phyloP scores from a whole-genome alignment of 1,284 basidiomycete genomes.

The Pseudozyma pruni region DNA sequence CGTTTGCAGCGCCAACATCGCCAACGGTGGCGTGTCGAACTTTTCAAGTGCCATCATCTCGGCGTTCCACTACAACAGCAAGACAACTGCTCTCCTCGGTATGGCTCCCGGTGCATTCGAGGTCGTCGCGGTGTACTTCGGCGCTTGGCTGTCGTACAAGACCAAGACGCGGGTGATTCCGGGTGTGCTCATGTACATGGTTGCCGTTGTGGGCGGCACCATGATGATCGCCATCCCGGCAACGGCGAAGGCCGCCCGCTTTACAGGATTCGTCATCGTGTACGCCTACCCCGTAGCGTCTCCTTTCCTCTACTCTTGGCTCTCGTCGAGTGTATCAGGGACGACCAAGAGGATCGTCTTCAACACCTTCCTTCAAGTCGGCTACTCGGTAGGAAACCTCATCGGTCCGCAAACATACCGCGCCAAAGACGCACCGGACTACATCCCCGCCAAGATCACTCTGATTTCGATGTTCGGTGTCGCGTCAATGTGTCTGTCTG shows the following conservation, averaged over 20 bases:
- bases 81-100: constrained; percentile 61
- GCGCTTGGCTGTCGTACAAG: constrained; percentile 45
- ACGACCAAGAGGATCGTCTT: constrained; percentile 63
- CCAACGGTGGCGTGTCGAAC: constrained; percentile 55
- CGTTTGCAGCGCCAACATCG: constrained; percentile 48
- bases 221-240: constrained; percentile 51
- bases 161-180: constrained; percentile 51
- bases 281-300: constrained; percentile 25
- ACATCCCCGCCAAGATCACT: constrained; percentile 60
- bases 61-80: constrained; percentile 56
- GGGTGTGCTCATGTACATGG: constrained; percentile 51
- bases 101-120: constrained; percentile 61
- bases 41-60: constrained; percentile 64
- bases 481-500: constrained; percentile 34
- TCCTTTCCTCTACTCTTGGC: constrained; percentile 52
- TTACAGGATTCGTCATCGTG: constrained; percentile 31
- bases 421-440: constrained; percentile 47
- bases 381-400: constrained; percentile 59
- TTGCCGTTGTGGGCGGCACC: constrained; percentile 55
- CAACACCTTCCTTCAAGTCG: constrained; percentile 57
- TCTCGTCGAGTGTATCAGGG: constrained; percentile 49
- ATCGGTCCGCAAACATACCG: constrained; percentile 62
- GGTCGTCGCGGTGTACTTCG: constrained; percentile 53
- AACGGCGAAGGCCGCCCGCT: constrained; percentile 22
- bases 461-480: constrained; percentile 61